Conservation (phyloP, 2,329 filamentous ascomycete genomes). For the Pseudogymnoascus sp. region DNA sequence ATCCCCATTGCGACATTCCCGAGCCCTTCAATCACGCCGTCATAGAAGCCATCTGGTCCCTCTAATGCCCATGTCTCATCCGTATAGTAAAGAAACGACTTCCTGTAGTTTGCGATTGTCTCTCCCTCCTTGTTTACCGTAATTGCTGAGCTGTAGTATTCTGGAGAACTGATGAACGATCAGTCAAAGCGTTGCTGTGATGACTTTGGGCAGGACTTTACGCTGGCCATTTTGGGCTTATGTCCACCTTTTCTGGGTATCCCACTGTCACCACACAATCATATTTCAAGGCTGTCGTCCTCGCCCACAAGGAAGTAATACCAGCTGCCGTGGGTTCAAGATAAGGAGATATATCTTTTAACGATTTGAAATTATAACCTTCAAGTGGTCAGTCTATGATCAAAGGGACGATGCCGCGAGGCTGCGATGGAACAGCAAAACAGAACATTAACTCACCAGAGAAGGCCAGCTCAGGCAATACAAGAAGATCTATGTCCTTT, state of each 20-base stretch:
- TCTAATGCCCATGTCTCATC: conserved; percentile 52
- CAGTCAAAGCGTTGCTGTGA: too few species aligned
- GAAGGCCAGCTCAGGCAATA: conserved; percentile 70
- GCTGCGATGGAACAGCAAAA: too few species aligned
- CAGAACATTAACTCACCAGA: too few species aligned
- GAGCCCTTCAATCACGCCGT: conserved; percentile 34
- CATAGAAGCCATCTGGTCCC: conserved; percentile 39
- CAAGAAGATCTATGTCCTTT: conserved; percentile 55
- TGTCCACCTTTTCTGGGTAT: conserved; percentile 59
- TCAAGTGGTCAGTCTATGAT: too few species aligned
- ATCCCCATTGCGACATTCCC: conserved; percentile 41
- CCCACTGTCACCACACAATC: conserved; percentile 58
- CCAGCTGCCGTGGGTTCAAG: conserved; percentile 57
- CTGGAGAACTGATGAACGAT: conserved; percentile 26
- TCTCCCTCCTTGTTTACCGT: conserved; percentile 47
- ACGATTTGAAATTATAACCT: conserved; percentile 64
- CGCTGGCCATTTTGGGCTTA: conserved; percentile 38
- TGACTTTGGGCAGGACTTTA: too few species aligned
- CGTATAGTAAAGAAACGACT: conserved; percentile 44
- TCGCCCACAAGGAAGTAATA: conserved; percentile 60
- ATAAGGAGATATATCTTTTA: conserved; percentile 54
- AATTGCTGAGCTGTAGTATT: conserved; percentile 44
- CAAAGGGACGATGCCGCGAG: too few species aligned
- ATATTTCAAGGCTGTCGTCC: conserved; percentile 50
- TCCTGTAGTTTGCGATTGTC: conserved; percentile 47